Evolutionary conservation across 352 stramenopile species (phyloP), one percentile per base, ranked within the genome.

Genomic region (Globisporangium paroecandrum): DNA sequence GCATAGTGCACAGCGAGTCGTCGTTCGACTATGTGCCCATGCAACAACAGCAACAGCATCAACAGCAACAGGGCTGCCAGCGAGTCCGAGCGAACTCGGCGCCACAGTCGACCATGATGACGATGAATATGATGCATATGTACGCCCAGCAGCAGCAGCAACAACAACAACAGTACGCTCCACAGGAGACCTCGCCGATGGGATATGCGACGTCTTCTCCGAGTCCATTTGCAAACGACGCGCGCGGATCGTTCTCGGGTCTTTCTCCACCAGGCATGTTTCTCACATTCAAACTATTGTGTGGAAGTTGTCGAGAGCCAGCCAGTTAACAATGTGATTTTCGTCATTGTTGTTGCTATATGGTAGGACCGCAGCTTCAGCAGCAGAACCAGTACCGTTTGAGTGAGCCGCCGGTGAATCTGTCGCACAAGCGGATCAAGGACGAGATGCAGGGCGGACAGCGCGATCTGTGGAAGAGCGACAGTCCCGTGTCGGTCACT

Each of bases 401-500:
- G 54, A 71, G 18, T 24, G 78, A 89, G 27, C 61, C 65, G 1
- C 75, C 77, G 27, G 64, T 85, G 29, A 86, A 78, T 51, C 60
- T 86, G 18, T 59, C 77, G 12, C 78, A 89, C 72, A 89, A 89
- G 75, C 81, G 81, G 29, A 69, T 89, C 13, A 68, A 81, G 9
- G 81, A 89, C 51, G 81, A 80, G 38, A 71, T 86, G 22, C 81
- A 87, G 46, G 67, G 77, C 24, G 74, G 72, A 13, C 79, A 85
- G 64, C 79, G 79, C 59, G 79, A 87, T 51, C 63, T 81, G 65
- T 89, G 81, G 81, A 85, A 85, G 66, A 85, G 78, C 25, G 78
- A 89, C 36, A 89, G 81, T 54, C 81, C 81, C 49, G 81, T 89
- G 64, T 89, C 81, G 8, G 81, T 89, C 25, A 78, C 77, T 59